Base-by-base conservation (phyloP, 108 stramenopile genomes). In the Mayamaea pseudoterrestris region DNA sequence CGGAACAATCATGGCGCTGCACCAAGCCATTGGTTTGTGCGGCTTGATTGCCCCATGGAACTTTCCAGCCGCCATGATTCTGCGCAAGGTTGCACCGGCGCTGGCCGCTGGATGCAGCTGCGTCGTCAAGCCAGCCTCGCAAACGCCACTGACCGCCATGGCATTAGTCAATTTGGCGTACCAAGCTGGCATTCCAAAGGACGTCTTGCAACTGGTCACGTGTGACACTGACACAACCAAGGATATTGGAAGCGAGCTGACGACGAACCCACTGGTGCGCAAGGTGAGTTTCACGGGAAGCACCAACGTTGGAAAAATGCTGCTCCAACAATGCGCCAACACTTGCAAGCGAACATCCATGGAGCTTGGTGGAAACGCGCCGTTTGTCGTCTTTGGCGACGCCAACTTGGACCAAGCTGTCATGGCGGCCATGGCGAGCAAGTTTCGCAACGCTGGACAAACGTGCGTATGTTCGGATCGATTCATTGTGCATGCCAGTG, bases 21-120 rank as follows among this genome's bases (percentile, higher is more conserved):
- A 88, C 2, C 75, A 96, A 62, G 86, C 90, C 11, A 76, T 96
- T 2, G 94, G 94, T 23, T 85, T 92, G 9, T 32, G 37, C 13
- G 66, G 24, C 14, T 42, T 89, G 7, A 77, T 95, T n/a, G 84
- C 91, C 21, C 98, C 98, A 12, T 97, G 95, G 95, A 99, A 99
- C 65, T 99, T 97, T 59, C 98, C 98, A 0, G 35, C 70, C 23
- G 95, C 95, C 13, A 96, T 98, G 98, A 79, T 97, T 23, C 90
- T 96, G 8, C 73, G 91, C n/a, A 96, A 96, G 55, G 78, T 71
- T 1, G 91, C 67, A 27, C 95, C 95, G 9, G 93, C 93, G 0
- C 57, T 96, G 29, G 90, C 80, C 9, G 85, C 91, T 1, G 95
- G 95, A 3, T 90, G 89, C 67, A 69, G 83, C 8, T 76, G 77